Base-by-base conservation (phyloP, 2,329 filamentous ascomycete genomes). In the Verticillium tricorpus region DNA sequence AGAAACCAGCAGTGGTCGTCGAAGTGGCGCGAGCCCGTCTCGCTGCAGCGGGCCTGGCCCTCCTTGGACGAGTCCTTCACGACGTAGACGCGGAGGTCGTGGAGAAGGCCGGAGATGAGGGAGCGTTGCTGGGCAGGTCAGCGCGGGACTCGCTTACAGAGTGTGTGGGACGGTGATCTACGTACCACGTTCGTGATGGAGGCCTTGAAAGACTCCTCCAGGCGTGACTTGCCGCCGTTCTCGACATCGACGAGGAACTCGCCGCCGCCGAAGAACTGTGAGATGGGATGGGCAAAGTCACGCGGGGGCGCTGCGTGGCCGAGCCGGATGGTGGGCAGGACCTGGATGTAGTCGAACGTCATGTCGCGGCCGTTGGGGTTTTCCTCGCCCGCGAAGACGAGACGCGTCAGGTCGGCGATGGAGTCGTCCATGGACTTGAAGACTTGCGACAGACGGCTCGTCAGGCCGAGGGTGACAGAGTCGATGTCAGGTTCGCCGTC, bases 81-180 rank as follows among this genome's bases (percentile, higher is more conserved):
- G 52, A 60, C 57, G n/a, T 57, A 60, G 34, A 57, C 60, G 19
- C 45, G 31, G 14, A 60, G 60, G 2, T 57, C 57, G 7, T 52
- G 35, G 22, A 63, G 32, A 19, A 57, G 39, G 1, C 22, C 3
- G 0, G 58, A 50, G 2, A 50, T 32, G 57, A 63, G 60, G 4
- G 40, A 50, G 40, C 40, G 40, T n/a, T 50, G 40, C 34, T 35
- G 34, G 34, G 2, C 34, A 2, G 14, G 34, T 35, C 7, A 35
- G 34, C 34, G 14, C 14, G 34, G 34, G 4, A 28, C 28, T 28
- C 28, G 28, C 28, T 45, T 1, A 3, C 25, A 45, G 0, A 54
- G 50, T 19, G 34, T 2, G 34, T 11, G 3, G 34, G 34, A 9
- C 14, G 7, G 34, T 12, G 34, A 9, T 35, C 9, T 14, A 35